Percentiles rank a stretch among this genome's conserved stretches.
Conservation (phyloP, 768 basidiomycete genomes). For the Tephrocybe sp. region DNA sequence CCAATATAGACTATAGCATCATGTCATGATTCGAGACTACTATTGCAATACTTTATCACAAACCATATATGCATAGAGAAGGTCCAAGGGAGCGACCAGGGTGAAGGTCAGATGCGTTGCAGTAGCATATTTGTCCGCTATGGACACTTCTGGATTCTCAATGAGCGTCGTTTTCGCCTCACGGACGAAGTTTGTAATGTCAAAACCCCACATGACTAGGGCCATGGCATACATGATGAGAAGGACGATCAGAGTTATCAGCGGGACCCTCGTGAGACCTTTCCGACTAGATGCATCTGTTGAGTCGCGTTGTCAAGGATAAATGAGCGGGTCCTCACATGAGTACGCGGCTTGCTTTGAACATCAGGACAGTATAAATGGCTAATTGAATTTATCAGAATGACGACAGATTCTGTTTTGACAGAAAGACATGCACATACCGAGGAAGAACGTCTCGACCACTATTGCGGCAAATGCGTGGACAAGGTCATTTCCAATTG, state of each 20-base stretch:
- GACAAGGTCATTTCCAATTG: conserved; percentile 11
- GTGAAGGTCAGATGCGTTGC: background rate
- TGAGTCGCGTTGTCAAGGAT: background rate
- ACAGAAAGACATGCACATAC: background rate
- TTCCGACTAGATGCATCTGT: background rate
- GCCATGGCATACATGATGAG: conserved; percentile 4
- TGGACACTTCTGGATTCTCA: background rate
- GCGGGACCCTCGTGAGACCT: background rate
- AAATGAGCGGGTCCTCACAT: background rate
- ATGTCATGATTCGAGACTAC: background rate
- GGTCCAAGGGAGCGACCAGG: conserved; percentile 1
- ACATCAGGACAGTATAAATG: conserved; percentile 7
- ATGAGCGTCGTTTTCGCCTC: conserved; percentile 4
- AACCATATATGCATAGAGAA: conserved; percentile 6
- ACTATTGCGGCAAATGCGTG: conserved; percentile 4
- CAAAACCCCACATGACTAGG: conserved; percentile 5
- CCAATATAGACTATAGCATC: conserved; percentile 1
- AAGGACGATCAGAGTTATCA: background rate
- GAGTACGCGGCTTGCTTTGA: conserved; percentile 1
- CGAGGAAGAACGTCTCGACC: conserved; percentile 12
- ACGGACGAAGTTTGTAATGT: conserved; percentile 7
- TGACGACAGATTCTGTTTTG: background rate
- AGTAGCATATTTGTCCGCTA: background rate
- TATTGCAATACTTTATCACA: background rate
- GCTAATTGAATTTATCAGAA: background rate